These are phyloP conservation scores for Rhodotorula diobovata DNA, from an alignment of 768 basidiomycete genomes.

Conservation along the genomic window DNA sequence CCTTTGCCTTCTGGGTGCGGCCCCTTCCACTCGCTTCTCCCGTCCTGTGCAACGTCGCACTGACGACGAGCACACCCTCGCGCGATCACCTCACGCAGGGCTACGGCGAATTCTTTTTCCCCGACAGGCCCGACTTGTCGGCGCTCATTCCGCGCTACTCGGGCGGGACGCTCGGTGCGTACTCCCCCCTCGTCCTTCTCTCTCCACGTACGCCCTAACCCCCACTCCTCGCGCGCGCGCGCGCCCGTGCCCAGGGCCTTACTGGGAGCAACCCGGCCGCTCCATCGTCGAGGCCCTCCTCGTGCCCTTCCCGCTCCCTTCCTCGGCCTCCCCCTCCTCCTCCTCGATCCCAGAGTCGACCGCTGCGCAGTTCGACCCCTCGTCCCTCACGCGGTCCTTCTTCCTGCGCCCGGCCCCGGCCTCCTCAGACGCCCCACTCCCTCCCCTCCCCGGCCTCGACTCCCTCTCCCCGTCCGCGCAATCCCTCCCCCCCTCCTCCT, in stretches of 20 bases:
- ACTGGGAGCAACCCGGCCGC: conserved; percentile 77
- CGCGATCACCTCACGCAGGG: conserved; percentile 38
- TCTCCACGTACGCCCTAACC: background rate
- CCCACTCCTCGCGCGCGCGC: conserved; percentile 44
- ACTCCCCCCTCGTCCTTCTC: background rate
- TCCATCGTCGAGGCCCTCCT: conserved; percentile 68
- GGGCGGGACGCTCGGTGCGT: conserved; percentile 52
- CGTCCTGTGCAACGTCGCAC: background rate
- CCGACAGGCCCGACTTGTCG: conserved; percentile 58
- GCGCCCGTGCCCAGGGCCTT: conserved; percentile 57
- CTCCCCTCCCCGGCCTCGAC: background rate
- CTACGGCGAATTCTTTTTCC: conserved; percentile 69
- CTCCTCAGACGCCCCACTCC: background rate
- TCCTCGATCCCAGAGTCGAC: background rate
- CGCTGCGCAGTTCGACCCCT: background rate
- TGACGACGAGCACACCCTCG: no score
- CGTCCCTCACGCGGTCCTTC: conserved; percentile 7
- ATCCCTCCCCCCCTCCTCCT: background rate
- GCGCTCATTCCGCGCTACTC: conserved; percentile 61
- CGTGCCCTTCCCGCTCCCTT: conserved; percentile 57
- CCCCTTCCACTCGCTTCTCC: background rate
- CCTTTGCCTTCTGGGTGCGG: conserved; percentile 68
- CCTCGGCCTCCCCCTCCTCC: background rate
- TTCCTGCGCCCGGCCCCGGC: conserved; percentile 8
- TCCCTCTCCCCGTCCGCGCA: background rate